Evolutionary conservation across 106 monocot species (phyloP), one percentile per base, ranked within the genome.

Genomic region (Agapanthus africanus): DNA sequence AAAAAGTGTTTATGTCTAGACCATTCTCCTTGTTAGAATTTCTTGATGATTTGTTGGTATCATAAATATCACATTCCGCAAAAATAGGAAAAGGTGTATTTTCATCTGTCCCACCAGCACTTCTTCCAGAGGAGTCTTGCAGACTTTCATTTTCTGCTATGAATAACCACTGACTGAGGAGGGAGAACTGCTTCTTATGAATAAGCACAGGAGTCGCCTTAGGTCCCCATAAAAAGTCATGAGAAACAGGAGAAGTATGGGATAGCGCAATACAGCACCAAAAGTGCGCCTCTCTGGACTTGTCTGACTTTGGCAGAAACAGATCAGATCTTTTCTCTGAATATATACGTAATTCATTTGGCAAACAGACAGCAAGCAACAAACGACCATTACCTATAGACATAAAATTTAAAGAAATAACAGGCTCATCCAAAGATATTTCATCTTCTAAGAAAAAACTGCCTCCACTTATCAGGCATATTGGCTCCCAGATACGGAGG

Each of bases 171-270:
- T 80, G 87, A 74, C 84, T 81, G 41, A 79, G 83, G 34, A 93
- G 23, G 74, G 93, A 79, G 67, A 99, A 68, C 73, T 90, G 77
- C 34, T 79, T 93, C 68, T 87, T 78, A 78, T 99, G 90, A 73
- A 99, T 61, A 80, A 99, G 73, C 34, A 99, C 63, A 34, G 75
- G 77, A 75, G 80, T 83, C 46, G 74, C 54, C 75, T 73, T 85
- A 21, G 99, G 90, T 11, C 87, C 93, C 99, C 93, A 99, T 25
- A 81, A 50, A 71, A 99, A 99, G 40, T 66, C 79, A 70, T 70
- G 78, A 67, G 78, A 78, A 60, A 23, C 62, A 72, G 72, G 51
- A 19, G 47, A 70, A 68, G 71, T 78, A 54, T 59, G 73, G 65
- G 74, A 87, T 37, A 68, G 14, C 44, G 87, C 80, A 75, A 99